These are phyloP conservation scores for Amniculicola lignicola DNA, from an alignment of 495 filamentous ascomycete genomes.

Conservation along the genomic window DNA sequence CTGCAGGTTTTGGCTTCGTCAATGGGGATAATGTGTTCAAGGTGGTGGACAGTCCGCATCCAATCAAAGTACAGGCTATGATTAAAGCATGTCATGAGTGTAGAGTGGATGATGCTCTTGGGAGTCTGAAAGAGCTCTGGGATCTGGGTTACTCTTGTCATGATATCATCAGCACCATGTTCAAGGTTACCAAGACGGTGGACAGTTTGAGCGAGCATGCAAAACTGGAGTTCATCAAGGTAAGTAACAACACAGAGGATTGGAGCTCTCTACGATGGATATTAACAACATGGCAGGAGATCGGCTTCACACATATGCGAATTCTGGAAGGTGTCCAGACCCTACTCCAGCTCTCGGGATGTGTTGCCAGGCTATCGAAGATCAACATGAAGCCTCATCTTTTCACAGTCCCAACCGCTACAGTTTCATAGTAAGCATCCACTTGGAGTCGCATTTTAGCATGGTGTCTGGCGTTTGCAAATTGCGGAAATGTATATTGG, in stretches of 20 bases:
- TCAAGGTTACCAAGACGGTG: constrained; percentile 94
- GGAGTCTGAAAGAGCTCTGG: constrained; percentile 89
- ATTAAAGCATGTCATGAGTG: constrained; percentile 94
- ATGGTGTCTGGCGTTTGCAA: constrained; percentile 26
- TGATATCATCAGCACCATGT: constrained; percentile 99
- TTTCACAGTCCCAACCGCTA: constrained; percentile 52
- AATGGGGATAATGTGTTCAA: constrained; percentile 97
- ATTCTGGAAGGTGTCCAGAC: constrained; percentile 96
- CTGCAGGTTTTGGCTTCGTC: constrained; percentile 94
- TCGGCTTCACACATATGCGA: constrained; percentile 99
- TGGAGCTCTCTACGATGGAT: background rate
- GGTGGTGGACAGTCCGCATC: constrained; percentile 94
- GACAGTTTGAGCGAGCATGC: constrained; percentile 85
- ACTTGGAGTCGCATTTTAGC: constrained; percentile 16
- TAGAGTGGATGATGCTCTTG: constrained; percentile 81
- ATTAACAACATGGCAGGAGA: constrained; percentile 52
- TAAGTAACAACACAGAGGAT: constrained; percentile 5
- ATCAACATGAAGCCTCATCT: constrained; percentile 91
- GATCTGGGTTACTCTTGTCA: constrained; percentile 89
- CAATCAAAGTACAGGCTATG: constrained; percentile 97
- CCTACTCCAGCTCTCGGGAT: constrained; percentile 86
- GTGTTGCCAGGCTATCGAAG: constrained; percentile 82
- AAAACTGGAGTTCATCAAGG: constrained; percentile 89
- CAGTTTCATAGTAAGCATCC: background rate
- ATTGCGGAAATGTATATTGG: too few species aligned